Conservation (phyloP, 202 grass and related monocot genomes). For the Musa balbisiana region DNA sequence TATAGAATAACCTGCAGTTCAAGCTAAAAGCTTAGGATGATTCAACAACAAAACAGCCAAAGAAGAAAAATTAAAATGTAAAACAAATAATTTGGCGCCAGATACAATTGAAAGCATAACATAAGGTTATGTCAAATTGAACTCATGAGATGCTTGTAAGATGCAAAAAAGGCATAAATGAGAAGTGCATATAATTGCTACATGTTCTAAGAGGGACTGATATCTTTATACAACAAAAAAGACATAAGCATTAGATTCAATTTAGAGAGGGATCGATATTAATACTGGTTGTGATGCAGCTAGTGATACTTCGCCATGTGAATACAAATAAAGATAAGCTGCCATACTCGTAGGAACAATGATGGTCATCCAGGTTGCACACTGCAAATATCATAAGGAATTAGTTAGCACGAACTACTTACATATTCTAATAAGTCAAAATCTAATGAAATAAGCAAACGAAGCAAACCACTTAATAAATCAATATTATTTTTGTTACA, state of each 20-base stretch:
- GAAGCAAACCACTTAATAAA: background rate
- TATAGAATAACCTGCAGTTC: conserved; percentile 45
- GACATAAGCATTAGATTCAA: conserved; percentile 3
- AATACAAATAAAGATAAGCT: conserved; percentile 95
- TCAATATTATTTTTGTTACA: background rate
- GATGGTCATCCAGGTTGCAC: conserved; percentile 92
- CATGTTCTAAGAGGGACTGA: background rate
- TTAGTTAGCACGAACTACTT: background rate
- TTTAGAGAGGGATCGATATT: conserved; percentile 44
- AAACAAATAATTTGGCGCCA: background rate
- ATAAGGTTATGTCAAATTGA: background rate
- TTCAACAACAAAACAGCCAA: background rate
- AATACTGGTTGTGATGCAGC: conserved; percentile 96
- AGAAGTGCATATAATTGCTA: background rate
- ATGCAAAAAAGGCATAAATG: background rate
- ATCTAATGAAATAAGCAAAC: background rate
- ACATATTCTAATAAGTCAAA: background rate
- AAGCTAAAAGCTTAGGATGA: background rate
- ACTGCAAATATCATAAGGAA: conserved; percentile 47
- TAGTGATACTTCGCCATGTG: conserved; percentile 92
- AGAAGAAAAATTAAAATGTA: background rate
- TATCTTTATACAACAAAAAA: conserved; percentile 2
- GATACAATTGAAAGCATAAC: background rate
- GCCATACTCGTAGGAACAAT: conserved; percentile 97
- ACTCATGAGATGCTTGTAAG: background rate